Percentiles rank a stretch among this genome's conserved stretches.
Evolutionary conservation across 1,139 yeast genomes (phyloP).

Genomic region (Starmera stellimalicola): DNA sequence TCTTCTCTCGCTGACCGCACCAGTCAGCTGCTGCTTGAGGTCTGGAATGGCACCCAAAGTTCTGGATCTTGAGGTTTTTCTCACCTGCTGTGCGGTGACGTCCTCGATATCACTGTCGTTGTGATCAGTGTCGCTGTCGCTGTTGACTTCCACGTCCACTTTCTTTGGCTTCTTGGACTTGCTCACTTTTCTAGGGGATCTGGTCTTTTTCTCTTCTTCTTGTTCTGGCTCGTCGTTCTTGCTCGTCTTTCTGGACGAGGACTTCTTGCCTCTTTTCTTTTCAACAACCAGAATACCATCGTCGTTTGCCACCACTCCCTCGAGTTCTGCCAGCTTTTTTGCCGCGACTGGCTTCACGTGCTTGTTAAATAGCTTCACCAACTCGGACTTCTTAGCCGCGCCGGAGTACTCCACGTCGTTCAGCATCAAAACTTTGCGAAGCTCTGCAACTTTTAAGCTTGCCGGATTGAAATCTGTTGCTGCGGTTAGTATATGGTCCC

Average conservation of each 20-base stretch:
- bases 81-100: neutral
- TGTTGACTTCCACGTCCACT: neutral
- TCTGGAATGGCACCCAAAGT: conserved; percentile 10
- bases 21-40: neutral
- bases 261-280: conserved; percentile 3
- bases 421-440: conserved; percentile 50
- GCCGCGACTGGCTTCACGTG: conserved; percentile 26
- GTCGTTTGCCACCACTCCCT: conserved; percentile 19
- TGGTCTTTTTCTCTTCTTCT: conserved; percentile 1
- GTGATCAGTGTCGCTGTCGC: neutral
- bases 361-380: conserved; percentile 45
- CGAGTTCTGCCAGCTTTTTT: conserved; percentile 7
- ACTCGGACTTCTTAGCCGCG: conserved; percentile 51
- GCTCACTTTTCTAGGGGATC: conserved; percentile 12
- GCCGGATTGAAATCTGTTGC: conserved; percentile 60
- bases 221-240: conserved; percentile 3
- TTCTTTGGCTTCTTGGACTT: conserved; percentile 2
- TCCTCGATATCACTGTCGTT: neutral
- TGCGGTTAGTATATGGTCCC: no score
- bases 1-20: conserved; percentile 5
- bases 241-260: conserved; percentile 3
- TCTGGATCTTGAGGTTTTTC: conserved; percentile 3
- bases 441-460: conserved; percentile 49
- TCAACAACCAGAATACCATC: conserved; percentile 22
- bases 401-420: conserved; percentile 47